A percentile compares a stretch with the other conserved stretches of the same genome.
These are phyloP conservation scores for Forsythia viridissima DNA, from an alignment of 257 asterid genomes.

Conservation along the genomic window DNA sequence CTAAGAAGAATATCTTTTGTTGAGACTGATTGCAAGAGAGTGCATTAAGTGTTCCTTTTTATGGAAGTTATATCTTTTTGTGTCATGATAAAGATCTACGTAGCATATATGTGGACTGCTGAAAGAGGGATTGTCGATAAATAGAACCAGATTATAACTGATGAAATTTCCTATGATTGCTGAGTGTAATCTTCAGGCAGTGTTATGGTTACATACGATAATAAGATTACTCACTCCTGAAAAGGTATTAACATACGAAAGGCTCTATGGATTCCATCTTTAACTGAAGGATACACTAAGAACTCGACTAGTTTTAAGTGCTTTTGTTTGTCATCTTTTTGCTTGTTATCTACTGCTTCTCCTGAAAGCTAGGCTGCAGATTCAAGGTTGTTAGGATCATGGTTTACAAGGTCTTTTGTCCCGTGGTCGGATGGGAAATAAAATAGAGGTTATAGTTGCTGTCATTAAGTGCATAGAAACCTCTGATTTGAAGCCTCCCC, in stretches of 20 bases:
- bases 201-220: too few species aligned
- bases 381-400: background rate
- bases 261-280: too few species aligned
- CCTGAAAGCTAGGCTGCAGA: background rate
- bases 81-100: background rate
- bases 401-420: background rate
- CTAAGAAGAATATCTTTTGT: background rate
- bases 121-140: background rate
- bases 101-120: background rate
- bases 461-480: background rate
- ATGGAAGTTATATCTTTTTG: background rate
- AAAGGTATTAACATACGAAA: too few species aligned
- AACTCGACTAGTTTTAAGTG: too few species aligned
- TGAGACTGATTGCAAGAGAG: background rate
- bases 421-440: conserved; percentile 5
- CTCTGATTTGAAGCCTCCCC: background rate
- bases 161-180: background rate
- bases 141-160: too few species aligned
- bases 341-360: too few species aligned
- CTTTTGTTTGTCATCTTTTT: too few species aligned
- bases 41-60: background rate
- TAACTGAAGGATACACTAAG: too few species aligned
- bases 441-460: conserved; percentile 8
- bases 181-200: too few species aligned
- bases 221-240: too few species aligned